Conservation (phyloP, 208 protist species). For the Trypanosoma vivax region DNA sequence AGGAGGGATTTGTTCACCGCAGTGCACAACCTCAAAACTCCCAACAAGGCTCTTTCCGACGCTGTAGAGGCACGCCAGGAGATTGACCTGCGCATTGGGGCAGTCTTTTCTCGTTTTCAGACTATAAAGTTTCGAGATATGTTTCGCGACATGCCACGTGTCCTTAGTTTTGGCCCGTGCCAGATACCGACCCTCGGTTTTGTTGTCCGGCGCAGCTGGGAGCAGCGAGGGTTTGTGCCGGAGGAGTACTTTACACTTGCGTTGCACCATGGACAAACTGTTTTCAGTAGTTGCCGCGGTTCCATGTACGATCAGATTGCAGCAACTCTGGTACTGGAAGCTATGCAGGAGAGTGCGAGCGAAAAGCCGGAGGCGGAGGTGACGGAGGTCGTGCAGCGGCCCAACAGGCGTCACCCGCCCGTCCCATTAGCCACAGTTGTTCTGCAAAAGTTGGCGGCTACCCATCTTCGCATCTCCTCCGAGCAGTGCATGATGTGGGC, state of each 20-base stretch:
- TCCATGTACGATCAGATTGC: slow-evolving; percentile 66
- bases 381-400: slow-evolving; percentile 70
- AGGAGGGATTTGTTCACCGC: slow-evolving; percentile 73
- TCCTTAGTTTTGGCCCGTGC: slow-evolving; percentile 93
- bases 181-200: slow-evolving; percentile 95
- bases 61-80: slow-evolving; percentile 94
- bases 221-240: slow-evolving; percentile 76
- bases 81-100: slow-evolving; percentile 95
- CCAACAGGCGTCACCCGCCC: slow-evolving; percentile 69
- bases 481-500: slow-evolving; percentile 94
- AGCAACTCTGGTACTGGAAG: slow-evolving; percentile 59
- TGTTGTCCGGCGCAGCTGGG: slow-evolving; percentile 84
- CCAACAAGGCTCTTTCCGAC: slow-evolving; percentile 83
- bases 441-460: slow-evolving; percentile 93
- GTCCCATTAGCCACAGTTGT: slow-evolving; percentile 97
- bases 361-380: slow-evolving; percentile 35
- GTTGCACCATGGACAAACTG: slow-evolving; percentile 44
- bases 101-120: slow-evolving; percentile 93
- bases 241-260: slow-evolving; percentile 70
- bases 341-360: slow-evolving; percentile 50
- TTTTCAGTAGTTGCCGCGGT: slow-evolving; percentile 61
- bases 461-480: slow-evolving; percentile 90
- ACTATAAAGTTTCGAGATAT: slow-evolving; percentile 70
- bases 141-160: slow-evolving; percentile 59
- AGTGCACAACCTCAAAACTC: slow-evolving; percentile 71